Percentiles rank a stretch among this genome's conserved stretches.
Evolutionary conservation across 2,329 filamentous ascomycete species (phyloP).

Genomic region (Aspergillus sp.): DNA sequence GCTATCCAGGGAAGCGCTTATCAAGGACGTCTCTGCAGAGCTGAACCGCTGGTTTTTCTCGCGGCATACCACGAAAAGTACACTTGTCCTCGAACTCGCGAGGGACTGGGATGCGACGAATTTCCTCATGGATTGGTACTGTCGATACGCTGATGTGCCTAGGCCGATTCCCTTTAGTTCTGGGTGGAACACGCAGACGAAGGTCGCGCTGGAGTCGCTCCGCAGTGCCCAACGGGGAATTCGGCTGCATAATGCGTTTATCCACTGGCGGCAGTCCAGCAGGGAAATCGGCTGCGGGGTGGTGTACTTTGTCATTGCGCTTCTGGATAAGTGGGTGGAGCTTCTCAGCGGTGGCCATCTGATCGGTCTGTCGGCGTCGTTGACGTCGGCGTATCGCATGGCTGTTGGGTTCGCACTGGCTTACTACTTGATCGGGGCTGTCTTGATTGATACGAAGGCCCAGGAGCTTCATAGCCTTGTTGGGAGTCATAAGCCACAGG

Average conservation of each 20-base stretch:
- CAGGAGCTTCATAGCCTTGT: constrained; percentile 50
- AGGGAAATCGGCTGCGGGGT: constrained; percentile 56
- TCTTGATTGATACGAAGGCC: constrained; percentile 57
- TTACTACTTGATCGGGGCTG: constrained; percentile 58
- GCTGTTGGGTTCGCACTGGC: constrained; percentile 57
- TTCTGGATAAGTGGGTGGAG: constrained; percentile 57
- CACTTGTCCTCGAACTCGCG: constrained; percentile 51
- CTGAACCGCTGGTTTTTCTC: constrained; percentile 44
- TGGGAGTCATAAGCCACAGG: constrained; percentile 41
- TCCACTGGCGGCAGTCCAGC: constrained; percentile 58
- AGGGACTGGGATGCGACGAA: constrained; percentile 54
- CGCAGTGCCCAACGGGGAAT: constrained; percentile 56
- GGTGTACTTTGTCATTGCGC: constrained; percentile 55
- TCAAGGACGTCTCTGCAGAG: constrained; percentile 48
- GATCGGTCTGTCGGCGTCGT: constrained; percentile 38
- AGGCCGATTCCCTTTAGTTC: constrained; percentile 56
- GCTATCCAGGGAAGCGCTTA: constrained; percentile 47
- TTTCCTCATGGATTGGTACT: constrained; percentile 57
- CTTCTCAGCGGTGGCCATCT: constrained; percentile 47
- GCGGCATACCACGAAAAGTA: constrained; percentile 42
- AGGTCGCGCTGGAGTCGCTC: constrained; percentile 55
- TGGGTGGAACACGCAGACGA: constrained; percentile 58
- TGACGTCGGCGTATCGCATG: constrained; percentile 42
- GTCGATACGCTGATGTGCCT: constrained; percentile 48
- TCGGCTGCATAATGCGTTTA: constrained; percentile 56